A percentile compares a stretch with the other conserved stretches of the same genome.
Conservation (phyloP, 2,329 filamentous ascomycete genomes). For the Trichophyton equinum region DNA sequence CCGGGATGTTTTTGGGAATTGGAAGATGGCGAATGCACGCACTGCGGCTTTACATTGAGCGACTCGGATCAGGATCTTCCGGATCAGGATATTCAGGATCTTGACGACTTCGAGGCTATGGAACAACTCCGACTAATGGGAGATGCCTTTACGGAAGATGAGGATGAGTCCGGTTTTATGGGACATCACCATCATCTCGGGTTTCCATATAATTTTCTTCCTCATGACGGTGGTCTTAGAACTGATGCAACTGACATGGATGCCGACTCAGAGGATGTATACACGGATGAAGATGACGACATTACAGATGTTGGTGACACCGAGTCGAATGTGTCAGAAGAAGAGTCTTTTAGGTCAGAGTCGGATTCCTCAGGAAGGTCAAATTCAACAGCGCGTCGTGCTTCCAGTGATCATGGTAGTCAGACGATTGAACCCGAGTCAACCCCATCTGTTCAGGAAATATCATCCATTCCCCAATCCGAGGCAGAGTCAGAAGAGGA, state of each 20-base stretch:
- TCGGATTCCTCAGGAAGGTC: background rate
- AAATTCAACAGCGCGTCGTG: background rate
- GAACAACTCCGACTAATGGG: background rate
- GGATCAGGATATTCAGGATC: background rate
- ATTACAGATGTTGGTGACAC: too few species aligned
- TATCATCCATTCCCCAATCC: background rate
- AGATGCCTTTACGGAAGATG: background rate
- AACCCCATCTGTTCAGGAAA: background rate
- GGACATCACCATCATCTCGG: background rate
- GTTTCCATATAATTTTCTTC: background rate
- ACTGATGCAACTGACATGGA: too few species aligned
- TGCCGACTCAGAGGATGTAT: too few species aligned
- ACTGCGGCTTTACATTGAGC: constrained; percentile 44
- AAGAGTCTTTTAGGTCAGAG: background rate
- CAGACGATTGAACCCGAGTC: background rate
- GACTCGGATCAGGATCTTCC: background rate
- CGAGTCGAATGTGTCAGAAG: background rate
- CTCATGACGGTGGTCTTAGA: too few species aligned
- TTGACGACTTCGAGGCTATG: background rate
- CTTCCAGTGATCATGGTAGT: background rate
- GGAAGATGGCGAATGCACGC: constrained; percentile 45
- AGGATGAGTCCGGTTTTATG: background rate
- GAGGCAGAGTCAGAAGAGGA: constrained; percentile 9
- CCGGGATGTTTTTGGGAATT: constrained; percentile 52
- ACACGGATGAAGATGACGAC: too few species aligned